Evolutionary conservation across 805 yeast genomes (phyloP), one percentile per base, ranked within the genome.

Genomic region (Candida ulmi): DNA sequence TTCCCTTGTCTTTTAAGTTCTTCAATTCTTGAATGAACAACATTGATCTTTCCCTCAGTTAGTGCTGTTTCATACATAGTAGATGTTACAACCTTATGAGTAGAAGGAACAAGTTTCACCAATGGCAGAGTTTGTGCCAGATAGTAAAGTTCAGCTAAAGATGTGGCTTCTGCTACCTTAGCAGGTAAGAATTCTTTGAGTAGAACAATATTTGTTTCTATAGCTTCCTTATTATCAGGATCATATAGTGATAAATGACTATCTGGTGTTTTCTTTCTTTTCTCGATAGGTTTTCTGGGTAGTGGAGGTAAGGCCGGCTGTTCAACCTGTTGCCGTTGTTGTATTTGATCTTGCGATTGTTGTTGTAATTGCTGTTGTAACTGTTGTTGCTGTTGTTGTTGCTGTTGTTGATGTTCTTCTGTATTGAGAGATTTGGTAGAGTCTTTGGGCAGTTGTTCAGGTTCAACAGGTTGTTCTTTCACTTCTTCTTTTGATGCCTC

Each of bases 11-110:
- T 69, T 58, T 88, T 87, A 46, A 93, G 69, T 58, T 91, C 98
- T 55, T 91, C 98, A 35, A 93, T 90, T 44, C 98, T 71, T 2
- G 95, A 83, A 51, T 88, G 84, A 16, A 88, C 78, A 11, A 88
- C 96, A 0, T 95, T 86, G 3, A 91, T 80, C 56, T 90, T 84
- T 4, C 96, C 96, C 56, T 93, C 99, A 12, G 87, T 74, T 26
- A 90, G 65, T 0, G 95, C 86, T 51, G 83, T 76, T 54, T 88
- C 95, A 62, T 78, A 93, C 41, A 85, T 78, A 37, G 87, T 91
- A 0, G 98, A 85, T 25, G 88, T 78, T 29, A 91, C 67, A 0
- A 85, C 81, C 55, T 93, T 93, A 54, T 90, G 96, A 4, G 96
- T 79, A 25, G 88, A 74, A 0, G 95, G 88, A 24, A 93, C 65